Conservation (phyloP, 2,329 filamentous ascomycete species). For the Ilyonectria sp. region DNA sequence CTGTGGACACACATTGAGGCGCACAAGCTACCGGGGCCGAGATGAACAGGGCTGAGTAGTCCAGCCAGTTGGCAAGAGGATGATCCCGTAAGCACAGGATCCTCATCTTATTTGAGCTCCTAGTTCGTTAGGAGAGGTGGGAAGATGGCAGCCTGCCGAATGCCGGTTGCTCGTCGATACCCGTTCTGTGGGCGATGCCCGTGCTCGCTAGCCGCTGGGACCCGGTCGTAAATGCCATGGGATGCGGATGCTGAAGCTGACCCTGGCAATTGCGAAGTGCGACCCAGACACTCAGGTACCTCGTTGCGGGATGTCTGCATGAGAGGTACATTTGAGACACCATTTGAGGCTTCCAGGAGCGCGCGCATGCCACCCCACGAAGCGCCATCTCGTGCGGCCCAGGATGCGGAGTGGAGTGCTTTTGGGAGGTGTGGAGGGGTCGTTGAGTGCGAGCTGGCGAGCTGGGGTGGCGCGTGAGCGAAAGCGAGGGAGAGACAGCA, state of each 20-base stretch:
- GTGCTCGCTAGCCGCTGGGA: not conserved
- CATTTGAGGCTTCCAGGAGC: not conserved
- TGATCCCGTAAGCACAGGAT: slow-evolving; percentile 25
- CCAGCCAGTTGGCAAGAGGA: slow-evolving; percentile 14
- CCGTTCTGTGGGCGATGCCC: slow-evolving; percentile 1
- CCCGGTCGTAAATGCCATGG: not conserved
- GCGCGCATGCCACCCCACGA: slow-evolving; percentile 3
- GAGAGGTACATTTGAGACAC: slow-evolving; percentile 10
- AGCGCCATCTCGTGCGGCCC: slow-evolving; percentile 12
- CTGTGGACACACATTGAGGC: slow-evolving; percentile 3
- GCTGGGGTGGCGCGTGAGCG: slow-evolving; percentile 18
- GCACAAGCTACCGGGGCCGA: not conserved
- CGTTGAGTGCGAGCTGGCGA: slow-evolving; percentile 1
- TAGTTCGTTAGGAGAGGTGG: not conserved
- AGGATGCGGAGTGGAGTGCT: slow-evolving; percentile 12
- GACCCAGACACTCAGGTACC: slow-evolving; percentile 2
- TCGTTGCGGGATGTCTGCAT: not conserved
- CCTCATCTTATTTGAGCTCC: not conserved
- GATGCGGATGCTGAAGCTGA: slow-evolving; percentile 10
- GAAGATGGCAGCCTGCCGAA: slow-evolving; percentile 6
- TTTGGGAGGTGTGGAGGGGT: slow-evolving; percentile 4
- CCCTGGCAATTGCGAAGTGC: slow-evolving; percentile 1
- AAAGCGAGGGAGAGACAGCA: slow-evolving; percentile 17
- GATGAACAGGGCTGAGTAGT: slow-evolving; percentile 2
- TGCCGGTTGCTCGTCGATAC: slow-evolving; percentile 15